Conservation (phyloP, 1,284 basidiomycete species). For the Cryptococcus sp. region DNA sequence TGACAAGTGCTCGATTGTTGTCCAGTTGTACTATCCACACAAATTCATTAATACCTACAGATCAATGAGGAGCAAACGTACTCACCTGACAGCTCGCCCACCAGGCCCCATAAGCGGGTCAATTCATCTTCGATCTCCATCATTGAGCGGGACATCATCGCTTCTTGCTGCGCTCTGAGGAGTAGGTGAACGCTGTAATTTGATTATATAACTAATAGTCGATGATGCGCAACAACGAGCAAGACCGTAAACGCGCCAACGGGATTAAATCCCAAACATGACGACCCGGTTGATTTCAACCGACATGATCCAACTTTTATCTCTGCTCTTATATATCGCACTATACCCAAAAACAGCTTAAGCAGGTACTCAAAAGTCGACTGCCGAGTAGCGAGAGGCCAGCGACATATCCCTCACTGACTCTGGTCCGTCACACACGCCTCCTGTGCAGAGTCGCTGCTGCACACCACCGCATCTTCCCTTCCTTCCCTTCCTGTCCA, state of each 20-base stretch:
- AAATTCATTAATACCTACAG: too few relatives aligned
- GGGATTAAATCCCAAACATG: conserved; percentile 3
- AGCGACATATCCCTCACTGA: too few relatives aligned
- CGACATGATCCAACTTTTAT: background rate
- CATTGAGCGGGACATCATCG: conserved; percentile 27
- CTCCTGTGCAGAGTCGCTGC: too few relatives aligned
- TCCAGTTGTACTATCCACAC: conserved; percentile 70
- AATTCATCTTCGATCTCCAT: conserved; percentile 64
- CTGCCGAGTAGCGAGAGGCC: too few relatives aligned
- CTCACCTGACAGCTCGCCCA: conserved; percentile 66
- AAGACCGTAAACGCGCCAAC: conserved; percentile 1
- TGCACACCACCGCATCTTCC: background rate
- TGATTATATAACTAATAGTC: too few relatives aligned
- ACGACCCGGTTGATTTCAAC: conserved; percentile 3
- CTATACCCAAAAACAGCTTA: too few relatives aligned
- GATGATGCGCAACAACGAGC: background rate
- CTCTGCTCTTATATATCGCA: background rate
- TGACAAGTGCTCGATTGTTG: conserved; percentile 77
- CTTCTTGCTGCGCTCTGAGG: background rate
- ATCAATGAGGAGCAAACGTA: background rate
- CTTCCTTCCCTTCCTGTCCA: background rate
- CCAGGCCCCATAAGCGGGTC: conserved; percentile 71
- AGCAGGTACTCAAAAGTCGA: too few relatives aligned
- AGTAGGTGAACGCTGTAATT: too few relatives aligned
- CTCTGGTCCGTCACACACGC: too few relatives aligned